These are phyloP conservation scores for Sporisorium scitamineum DNA, from an alignment of 1,284 basidiomycete species.

Conservation along the genomic window DNA sequence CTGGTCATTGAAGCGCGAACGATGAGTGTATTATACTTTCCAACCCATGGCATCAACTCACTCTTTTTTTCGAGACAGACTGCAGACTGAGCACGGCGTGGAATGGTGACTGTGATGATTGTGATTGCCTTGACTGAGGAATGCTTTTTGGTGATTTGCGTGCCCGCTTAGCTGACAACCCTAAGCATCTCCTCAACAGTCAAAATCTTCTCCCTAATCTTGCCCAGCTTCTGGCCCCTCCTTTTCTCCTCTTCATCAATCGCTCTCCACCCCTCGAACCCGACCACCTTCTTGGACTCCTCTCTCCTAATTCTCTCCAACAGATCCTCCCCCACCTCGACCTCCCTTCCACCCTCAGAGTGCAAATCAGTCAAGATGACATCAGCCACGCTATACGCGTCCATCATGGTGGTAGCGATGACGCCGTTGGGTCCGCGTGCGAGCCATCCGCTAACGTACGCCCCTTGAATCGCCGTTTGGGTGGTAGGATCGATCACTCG, in stretches of 20 bases:
- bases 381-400: constrained; percentile 85
- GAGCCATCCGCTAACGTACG: constrained; percentile 96
- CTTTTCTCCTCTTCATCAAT: constrained; percentile 78
- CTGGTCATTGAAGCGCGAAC: constrained; percentile 17
- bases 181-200: constrained; percentile 49
- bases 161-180: constrained; percentile 26
- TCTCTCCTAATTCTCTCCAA: constrained; percentile 10
- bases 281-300: constrained; percentile 71
- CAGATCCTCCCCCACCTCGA: constrained; percentile 17
- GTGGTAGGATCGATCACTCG: constrained; percentile 60
- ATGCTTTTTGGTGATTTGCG: no score
- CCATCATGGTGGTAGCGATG: constrained; percentile 91
- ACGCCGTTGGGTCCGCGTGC: constrained; percentile 92
- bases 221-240: constrained; percentile 75
- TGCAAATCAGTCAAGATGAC: constrained; percentile 75
- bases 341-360: neutral
- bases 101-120: neutral
- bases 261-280: constrained; percentile 78
- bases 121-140: neutral
- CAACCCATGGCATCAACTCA: no score
- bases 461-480: constrained; percentile 71
- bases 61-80: no score
- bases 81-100: no score
- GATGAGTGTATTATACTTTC: no score
- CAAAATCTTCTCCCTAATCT: constrained; percentile 81